Conservation (phyloP, 768 basidiomycete genomes). For the Tylopilus cervinicoccineus region DNA sequence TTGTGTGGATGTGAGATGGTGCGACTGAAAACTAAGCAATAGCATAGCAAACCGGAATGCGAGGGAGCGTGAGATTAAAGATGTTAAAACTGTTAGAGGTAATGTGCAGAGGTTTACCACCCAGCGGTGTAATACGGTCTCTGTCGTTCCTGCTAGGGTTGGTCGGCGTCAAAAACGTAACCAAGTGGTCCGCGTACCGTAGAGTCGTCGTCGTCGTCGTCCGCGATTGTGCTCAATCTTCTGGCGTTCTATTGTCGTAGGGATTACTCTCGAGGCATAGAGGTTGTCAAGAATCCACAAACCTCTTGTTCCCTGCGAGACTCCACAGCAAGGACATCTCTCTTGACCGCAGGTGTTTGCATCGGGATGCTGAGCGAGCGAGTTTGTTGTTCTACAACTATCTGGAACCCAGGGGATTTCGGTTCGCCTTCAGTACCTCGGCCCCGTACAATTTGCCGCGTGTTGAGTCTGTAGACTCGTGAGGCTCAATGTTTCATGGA, state of each 20-base stretch:
- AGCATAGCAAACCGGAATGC: background rate
- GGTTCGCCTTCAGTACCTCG: constrained; percentile 48
- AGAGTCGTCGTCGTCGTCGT: background rate
- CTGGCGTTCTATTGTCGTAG: constrained; percentile 1
- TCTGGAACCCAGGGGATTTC: constrained; percentile 25
- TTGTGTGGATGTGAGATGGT: background rate
- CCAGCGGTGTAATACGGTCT: constrained; percentile 8
- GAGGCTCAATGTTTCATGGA: background rate
- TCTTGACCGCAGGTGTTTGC: background rate
- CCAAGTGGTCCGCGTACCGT: constrained; percentile 3
- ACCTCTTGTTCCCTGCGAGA: constrained; percentile 3
- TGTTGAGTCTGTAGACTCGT: constrained; percentile 48
- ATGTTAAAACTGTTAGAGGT: background rate
- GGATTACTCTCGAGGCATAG: background rate
- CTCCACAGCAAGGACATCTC: background rate
- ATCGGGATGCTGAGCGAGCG: constrained; percentile 2
- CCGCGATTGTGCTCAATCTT: background rate
- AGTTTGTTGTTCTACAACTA: constrained; percentile 10
- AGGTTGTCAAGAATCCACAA: background rate
- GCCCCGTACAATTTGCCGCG: constrained; percentile 50
- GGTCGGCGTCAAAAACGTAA: background rate
- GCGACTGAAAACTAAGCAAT: constrained; percentile 1
- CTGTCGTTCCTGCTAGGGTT: background rate
- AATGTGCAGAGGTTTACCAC: constrained; percentile 2
- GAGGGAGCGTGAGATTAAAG: background rate